Evolutionary conservation across 176 grass and related monocot genomes (phyloP).

Genomic region (Oryza meridionalis): DNA sequence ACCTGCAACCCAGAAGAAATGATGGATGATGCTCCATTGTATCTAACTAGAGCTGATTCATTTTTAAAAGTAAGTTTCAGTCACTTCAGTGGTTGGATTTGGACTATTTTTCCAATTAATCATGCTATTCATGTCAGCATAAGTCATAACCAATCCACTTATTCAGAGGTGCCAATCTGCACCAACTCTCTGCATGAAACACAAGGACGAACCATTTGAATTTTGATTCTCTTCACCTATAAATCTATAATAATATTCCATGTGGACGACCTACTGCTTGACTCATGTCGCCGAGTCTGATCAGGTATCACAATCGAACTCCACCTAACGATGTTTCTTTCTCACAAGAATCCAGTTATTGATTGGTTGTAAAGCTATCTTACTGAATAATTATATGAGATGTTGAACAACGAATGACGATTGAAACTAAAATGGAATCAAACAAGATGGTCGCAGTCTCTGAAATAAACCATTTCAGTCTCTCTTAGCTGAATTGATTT

Average conservation of each 20-base stretch:
- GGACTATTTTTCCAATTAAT: background rate
- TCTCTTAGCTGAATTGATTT: background rate
- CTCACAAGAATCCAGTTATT: background rate
- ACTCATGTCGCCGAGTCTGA: background rate
- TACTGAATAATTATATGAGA: background rate
- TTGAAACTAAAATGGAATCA: background rate
- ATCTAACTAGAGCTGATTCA: background rate
- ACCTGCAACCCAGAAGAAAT: slow-evolving; percentile 38
- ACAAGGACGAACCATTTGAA: background rate
- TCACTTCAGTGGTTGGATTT: background rate
- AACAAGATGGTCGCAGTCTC: background rate
- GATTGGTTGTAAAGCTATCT: background rate
- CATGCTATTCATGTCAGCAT: background rate
- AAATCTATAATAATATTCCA: background rate
- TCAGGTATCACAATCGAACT: background rate
- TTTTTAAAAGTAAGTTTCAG: background rate
- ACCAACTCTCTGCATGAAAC: slow-evolving; percentile 11
- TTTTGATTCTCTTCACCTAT: background rate
- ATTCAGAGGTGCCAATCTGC: background rate
- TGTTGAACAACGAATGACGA: background rate
- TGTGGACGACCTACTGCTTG: background rate
- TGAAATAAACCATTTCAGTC: background rate
- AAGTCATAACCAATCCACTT: slow-evolving; percentile 3
- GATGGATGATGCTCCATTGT: background rate
- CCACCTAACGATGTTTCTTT: background rate